Percentiles rank a stretch among this genome's conserved stretches.
phyloP scores from a whole-genome alignment of 106 monocot species.

The Dioscorea dumetorum region DNA sequence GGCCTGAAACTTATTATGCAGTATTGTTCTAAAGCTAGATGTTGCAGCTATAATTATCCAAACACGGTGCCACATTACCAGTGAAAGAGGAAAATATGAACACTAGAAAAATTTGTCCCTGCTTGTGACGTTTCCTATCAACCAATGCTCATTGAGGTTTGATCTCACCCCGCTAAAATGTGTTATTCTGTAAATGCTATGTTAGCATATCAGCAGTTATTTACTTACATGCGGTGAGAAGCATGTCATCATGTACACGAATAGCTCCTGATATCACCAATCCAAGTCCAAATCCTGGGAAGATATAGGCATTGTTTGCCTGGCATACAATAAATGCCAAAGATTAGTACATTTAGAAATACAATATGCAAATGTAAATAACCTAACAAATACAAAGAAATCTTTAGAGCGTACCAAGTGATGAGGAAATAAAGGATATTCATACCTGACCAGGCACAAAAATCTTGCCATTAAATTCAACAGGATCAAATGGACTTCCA shows the following conservation, averaged over 20 bases:
- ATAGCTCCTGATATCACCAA: conserved; percentile 83
- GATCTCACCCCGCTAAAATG: no score
- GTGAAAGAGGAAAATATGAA: no score
- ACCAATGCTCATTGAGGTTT: no score
- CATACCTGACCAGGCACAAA: conserved; percentile 71
- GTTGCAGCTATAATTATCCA: no score
- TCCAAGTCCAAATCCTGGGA: conserved; percentile 90
- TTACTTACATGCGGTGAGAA: conserved; percentile 76
- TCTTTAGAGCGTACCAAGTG: background rate
- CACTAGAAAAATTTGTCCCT: no score
- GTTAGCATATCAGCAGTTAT: background rate
- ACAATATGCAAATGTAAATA: background rate
- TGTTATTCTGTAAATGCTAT: no score
- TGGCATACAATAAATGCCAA: conserved; percentile 11
- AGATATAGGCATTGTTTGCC: conserved; percentile 92
- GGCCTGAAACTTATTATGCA: no score
- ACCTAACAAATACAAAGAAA: background rate
- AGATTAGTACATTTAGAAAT: background rate
- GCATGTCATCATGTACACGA: conserved; percentile 94
- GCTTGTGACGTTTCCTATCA: no score
- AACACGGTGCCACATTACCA: no score
- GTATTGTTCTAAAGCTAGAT: no score
- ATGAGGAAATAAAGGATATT: background rate
- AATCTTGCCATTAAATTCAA: conserved; percentile 62
- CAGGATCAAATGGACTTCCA: conserved; percentile 85